A percentile compares a stretch with the other conserved stretches of the same genome.
Conservation (phyloP, 345 rosid species). For the Viola odorata region DNA sequence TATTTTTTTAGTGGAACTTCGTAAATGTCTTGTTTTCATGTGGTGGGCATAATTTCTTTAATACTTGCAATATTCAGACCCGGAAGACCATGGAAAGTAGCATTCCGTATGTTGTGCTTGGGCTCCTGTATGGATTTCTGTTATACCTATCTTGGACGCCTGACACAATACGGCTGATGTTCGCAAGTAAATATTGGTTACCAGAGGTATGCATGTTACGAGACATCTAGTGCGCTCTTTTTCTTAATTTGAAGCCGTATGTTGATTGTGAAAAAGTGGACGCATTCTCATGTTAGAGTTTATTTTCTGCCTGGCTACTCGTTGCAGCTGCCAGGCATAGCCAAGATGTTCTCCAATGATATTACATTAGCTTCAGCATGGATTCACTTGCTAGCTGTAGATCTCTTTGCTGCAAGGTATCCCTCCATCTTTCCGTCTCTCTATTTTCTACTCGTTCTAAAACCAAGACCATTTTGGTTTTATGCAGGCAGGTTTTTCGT, state of each 20-base stretch:
- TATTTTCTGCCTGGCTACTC: not conserved
- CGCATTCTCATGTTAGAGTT: not conserved
- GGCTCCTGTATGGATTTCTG: conserved; percentile 62
- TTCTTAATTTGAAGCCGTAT: not conserved
- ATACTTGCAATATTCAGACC: conserved; percentile 42
- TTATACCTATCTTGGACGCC: conserved; percentile 92
- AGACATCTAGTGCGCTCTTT: not conserved
- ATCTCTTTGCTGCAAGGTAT: conserved; percentile 93
- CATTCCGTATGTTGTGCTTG: conserved; percentile 60
- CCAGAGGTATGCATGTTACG: conserved; percentile 59
- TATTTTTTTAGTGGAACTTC: too few species aligned
- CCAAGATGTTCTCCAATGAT: conserved; percentile 83
- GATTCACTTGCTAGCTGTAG: conserved; percentile 82
- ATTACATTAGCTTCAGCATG: conserved; percentile 89
- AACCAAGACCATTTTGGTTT: not conserved
- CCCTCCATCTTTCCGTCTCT: not conserved
- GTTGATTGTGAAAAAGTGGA: not conserved
- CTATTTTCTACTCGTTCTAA: conserved; percentile 8
- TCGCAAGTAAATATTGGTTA: conserved; percentile 65
- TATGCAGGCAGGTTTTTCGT: conserved; percentile 67
- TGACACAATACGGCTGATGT: conserved; percentile 54
- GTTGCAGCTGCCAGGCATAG: conserved; percentile 64
- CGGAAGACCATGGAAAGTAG: conserved; percentile 66
- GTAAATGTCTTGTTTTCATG: not conserved
- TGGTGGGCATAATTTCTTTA: not conserved